Evolutionary conservation across 140 eudicot genomes (phyloP), one percentile per base, ranked within the genome.

Genomic region (Erigeron philadelphicus): DNA sequence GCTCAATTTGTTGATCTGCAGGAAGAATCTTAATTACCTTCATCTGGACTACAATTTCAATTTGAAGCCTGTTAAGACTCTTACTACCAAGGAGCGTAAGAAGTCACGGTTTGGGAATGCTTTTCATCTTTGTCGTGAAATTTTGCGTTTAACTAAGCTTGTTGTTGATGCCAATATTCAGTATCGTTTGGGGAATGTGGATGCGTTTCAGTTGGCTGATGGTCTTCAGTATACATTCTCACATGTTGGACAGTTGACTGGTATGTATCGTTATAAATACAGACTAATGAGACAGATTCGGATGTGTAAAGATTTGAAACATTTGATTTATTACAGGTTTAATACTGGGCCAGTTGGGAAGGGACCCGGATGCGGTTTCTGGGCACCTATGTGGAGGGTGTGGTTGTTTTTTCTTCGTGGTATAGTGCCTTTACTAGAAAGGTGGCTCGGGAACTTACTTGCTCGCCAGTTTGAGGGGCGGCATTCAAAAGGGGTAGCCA

Each of bases 321-420:
- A 21, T 21, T 21, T 21, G 25, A 21, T 21, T 21, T 21, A 21
- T 21, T 21, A 21, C 25, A 21, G 25, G 25, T 21, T 21, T 21
- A 21, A 21, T 21, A 21, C 25, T 21, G 25, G 25, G 25, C 25
- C 25, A 21, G 98, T 93, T 69, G 96, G 98, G 75, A 92, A 92
- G 67, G 98, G 98, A 43, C 98, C 98, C 61, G 98, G 98, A 57
- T 92, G 98, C 83, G 96, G 98, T 3, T 82, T 92, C 63, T 92
- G 98, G 98, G 98, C 98, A 13, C 96, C 98, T 17, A 92, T 92
- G 96, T 92, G 98, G 98, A 79, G 98, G 72, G 98, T 88, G 43
- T 92, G 98, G 98, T 72, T 92, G 82, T 93, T 93, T 76, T 93
- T 93, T 62, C 93, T 93, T 44, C 96, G 98, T 66, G 98, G 98